phyloP scores from a whole-genome alignment of 768 basidiomycete genomes.

The Lactarius hatsudake region DNA sequence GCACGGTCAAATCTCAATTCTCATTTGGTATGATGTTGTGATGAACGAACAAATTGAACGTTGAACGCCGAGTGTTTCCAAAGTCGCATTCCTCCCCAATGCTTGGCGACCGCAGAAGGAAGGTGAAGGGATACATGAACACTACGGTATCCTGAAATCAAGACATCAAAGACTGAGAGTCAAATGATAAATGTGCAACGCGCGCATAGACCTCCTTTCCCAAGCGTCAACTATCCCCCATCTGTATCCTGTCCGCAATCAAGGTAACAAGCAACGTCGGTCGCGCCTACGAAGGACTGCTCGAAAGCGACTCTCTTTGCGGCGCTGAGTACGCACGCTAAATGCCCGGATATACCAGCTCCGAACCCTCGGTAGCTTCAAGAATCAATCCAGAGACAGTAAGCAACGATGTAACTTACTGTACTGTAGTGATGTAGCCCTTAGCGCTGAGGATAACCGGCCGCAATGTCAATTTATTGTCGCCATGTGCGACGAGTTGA shows the following conservation, averaged over 20 bases:
- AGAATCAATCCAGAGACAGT: background rate
- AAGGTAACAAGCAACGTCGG: background rate
- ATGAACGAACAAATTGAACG: constrained; percentile 21
- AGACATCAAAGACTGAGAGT: background rate
- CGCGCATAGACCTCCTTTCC: background rate
- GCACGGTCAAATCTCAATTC: constrained; percentile 12
- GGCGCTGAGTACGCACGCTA: background rate
- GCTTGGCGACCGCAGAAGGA: background rate
- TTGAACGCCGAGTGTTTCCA: constrained; percentile 3
- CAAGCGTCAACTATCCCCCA: background rate
- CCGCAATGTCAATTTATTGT: constrained; percentile 9
- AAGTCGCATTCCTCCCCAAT: background rate
- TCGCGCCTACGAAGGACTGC: background rate
- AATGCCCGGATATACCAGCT: background rate
- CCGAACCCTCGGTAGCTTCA: background rate
- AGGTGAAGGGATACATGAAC: background rate
- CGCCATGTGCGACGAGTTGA: background rate
- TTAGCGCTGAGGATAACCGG: constrained; percentile 7
- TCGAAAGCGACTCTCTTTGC: background rate
- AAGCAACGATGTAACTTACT: background rate
- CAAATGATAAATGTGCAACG: background rate
- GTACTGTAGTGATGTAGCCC: background rate
- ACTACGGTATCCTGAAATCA: background rate
- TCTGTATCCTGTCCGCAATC: background rate
- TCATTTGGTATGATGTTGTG: constrained; percentile 26